A percentile compares a stretch with the other conserved stretches of the same genome.
Conservation (phyloP, 202 grass and related monocot genomes). For the Zoysia matrella region DNA sequence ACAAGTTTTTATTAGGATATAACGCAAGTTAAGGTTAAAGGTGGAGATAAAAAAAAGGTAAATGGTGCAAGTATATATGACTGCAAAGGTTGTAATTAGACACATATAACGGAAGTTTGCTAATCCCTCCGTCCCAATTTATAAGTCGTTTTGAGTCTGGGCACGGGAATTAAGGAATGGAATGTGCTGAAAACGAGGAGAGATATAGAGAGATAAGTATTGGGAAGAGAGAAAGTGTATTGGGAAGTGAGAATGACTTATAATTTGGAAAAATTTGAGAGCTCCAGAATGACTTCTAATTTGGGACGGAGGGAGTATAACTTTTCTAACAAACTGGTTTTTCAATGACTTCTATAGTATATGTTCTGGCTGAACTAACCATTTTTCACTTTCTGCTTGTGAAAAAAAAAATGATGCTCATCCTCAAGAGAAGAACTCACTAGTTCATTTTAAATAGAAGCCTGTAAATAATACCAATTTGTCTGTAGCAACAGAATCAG, state of each 20-base stretch:
- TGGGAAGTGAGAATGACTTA: too few relatives aligned
- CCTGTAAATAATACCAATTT: not conserved
- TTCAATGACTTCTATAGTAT: not conserved
- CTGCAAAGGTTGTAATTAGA: not conserved
- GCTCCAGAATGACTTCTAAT: too few relatives aligned
- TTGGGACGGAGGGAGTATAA: not conserved
- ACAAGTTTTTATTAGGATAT: conserved; percentile 16
- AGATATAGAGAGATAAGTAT: too few relatives aligned
- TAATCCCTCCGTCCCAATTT: too few relatives aligned
- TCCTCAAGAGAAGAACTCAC: too few relatives aligned
- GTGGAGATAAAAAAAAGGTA: not conserved
- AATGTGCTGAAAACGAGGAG: too few relatives aligned
- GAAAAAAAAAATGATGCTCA: not conserved
- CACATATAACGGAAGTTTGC: not conserved
- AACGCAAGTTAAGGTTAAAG: conserved; percentile 4
- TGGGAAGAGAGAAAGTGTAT: too few relatives aligned
- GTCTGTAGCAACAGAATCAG: conserved; percentile 19
- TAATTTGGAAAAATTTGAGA: too few relatives aligned
- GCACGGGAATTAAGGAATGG: too few relatives aligned
- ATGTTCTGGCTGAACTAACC: too few relatives aligned
- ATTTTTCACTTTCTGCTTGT: not conserved
- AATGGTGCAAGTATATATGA: not conserved
- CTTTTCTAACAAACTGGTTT: not conserved
- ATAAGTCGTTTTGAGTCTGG: too few relatives aligned
- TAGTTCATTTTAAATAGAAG: not conserved